phyloP scores from a whole-genome alignment of 768 basidiomycete species.

The Lentinus brumalis region DNA sequence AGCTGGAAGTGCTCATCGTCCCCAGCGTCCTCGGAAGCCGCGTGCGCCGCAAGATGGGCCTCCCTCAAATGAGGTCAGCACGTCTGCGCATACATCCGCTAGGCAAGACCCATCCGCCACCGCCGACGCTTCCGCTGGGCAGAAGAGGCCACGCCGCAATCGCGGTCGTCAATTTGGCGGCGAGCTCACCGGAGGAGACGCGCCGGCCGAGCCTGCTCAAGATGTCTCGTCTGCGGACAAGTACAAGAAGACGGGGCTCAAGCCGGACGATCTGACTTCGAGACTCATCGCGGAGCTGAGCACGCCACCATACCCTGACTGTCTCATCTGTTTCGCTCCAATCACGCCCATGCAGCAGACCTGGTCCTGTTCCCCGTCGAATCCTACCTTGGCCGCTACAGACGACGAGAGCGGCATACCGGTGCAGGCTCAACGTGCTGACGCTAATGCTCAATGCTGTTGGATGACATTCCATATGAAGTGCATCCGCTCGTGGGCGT shows the following conservation, averaged over 20 bases:
- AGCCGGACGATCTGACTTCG: constrained; percentile 72
- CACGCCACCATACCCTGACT: constrained; percentile 74
- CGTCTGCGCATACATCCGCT: not conserved
- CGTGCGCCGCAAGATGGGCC: not conserved
- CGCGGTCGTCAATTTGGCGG: constrained; percentile 14
- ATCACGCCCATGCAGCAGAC: constrained; percentile 79
- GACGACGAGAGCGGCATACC: constrained; percentile 22
- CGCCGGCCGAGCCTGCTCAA: not conserved
- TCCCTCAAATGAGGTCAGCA: not conserved
- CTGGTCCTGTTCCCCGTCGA: constrained; percentile 83
- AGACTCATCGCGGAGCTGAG: constrained; percentile 66
- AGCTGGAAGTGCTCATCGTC: not conserved
- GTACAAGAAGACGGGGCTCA: constrained; percentile 17
- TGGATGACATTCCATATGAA: constrained; percentile 91
- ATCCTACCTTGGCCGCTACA: constrained; percentile 37
- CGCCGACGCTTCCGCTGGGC: not conserved
- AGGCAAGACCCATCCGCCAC: not conserved
- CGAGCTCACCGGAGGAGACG: constrained; percentile 10
- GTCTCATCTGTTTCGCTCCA: constrained; percentile 79
- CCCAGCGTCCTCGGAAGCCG: not conserved
- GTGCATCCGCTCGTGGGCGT: constrained; percentile 88
- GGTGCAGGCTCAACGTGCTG: constrained; percentile 6
- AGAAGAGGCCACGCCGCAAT: constrained; percentile 6
- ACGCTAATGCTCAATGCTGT: constrained; percentile 60
- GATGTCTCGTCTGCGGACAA: constrained; percentile 10